Percentiles rank a stretch among this genome's conserved stretches.
These are phyloP conservation scores for Tirmania nivea DNA, from an alignment of 495 filamentous ascomycete genomes.

Conservation along the genomic window DNA sequence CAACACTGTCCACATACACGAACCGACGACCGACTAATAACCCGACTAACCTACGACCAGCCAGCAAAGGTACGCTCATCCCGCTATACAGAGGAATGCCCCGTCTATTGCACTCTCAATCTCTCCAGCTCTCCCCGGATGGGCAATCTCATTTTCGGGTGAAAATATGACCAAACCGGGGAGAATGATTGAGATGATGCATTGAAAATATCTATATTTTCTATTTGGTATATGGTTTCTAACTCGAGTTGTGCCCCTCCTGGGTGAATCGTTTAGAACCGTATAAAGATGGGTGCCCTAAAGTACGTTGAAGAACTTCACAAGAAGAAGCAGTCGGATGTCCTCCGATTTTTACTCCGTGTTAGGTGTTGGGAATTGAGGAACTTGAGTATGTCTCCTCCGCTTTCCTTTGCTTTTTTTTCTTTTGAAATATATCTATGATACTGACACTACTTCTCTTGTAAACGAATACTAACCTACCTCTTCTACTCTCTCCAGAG, in stretches of 20 bases:
- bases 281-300: conserved; percentile 59
- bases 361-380: conserved; percentile 99
- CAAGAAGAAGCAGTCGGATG: conserved; percentile 99
- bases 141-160: no score
- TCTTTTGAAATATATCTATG: conserved; percentile 3
- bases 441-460: conserved; percentile 21
- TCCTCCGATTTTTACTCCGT: conserved; percentile 95
- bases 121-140: neutral
- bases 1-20: no score
- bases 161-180: neutral
- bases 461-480: conserved; percentile 3
- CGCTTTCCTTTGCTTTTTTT: neutral
- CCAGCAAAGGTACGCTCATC: neutral
- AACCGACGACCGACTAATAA: no score
- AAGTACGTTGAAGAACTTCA: conserved; percentile 99
- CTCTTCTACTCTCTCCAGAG: conserved; percentile 35
- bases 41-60: neutral
- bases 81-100: neutral
- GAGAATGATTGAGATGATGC: neutral
- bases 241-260: neutral
- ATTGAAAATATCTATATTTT: conserved; percentile 1
- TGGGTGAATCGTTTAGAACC: conserved; percentile 6
- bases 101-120: neutral
- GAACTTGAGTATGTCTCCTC: conserved; percentile 24
- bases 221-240: neutral